Conservation (phyloP, 495 filamentous ascomycete genomes). For the Neohortaea acidophila region DNA sequence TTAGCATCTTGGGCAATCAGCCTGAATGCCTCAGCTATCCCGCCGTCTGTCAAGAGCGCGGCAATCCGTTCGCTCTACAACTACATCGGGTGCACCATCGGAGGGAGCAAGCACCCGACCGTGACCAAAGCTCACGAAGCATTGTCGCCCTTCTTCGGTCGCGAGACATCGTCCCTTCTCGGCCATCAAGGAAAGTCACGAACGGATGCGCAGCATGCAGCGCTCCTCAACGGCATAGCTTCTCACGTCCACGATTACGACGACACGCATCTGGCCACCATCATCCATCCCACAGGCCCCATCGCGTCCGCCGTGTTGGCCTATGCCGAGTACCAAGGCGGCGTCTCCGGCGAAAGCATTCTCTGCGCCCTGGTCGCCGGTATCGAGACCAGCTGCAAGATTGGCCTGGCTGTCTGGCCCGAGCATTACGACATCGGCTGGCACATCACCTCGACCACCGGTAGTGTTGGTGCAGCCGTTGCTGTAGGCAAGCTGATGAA, state of each 20-base stretch:
- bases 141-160: constrained; percentile 32
- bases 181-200: constrained; percentile 23
- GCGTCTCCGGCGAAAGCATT: constrained; percentile 32
- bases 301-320: constrained; percentile 37
- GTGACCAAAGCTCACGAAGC: constrained; percentile 32
- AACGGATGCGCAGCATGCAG: constrained; percentile 36
- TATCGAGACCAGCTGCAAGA: constrained; percentile 37
- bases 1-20: constrained; percentile 29
- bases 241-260: constrained; percentile 44
- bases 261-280: constrained; percentile 41
- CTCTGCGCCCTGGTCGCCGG: constrained; percentile 38
- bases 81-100: constrained; percentile 38
- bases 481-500: constrained; percentile 34
- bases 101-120: constrained; percentile 33
- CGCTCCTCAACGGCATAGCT: constrained; percentile 39
- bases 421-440: constrained; percentile 41
- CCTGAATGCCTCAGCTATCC: constrained; percentile 25
- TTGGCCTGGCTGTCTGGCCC: constrained; percentile 37
- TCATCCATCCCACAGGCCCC: constrained; percentile 40
- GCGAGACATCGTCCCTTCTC: constrained; percentile 31
- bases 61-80: constrained; percentile 33
- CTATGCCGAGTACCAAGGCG: constrained; percentile 27
- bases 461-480: constrained; percentile 37
- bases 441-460: constrained; percentile 41
- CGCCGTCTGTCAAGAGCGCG: constrained; percentile 18